Percentiles rank a stretch among this genome's conserved stretches.
phyloP scores from a whole-genome alignment of 257 asterid species.

The Vinca minor region DNA sequence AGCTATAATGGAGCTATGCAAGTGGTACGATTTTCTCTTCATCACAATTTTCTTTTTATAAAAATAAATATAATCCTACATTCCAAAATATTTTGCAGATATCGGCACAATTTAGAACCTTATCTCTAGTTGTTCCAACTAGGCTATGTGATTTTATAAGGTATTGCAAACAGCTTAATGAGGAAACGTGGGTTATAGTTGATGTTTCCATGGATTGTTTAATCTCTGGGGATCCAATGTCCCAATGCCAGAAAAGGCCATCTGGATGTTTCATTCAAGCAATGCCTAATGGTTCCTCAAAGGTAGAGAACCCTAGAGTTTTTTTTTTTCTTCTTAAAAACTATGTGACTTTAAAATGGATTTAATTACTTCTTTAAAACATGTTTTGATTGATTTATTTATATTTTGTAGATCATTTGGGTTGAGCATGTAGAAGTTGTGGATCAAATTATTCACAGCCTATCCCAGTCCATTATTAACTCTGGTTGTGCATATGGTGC shows the following conservation, averaged over 20 bases:
- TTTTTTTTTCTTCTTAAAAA: background rate
- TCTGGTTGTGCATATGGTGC: slow-evolving; percentile 58
- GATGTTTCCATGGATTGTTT: slow-evolving; percentile 49
- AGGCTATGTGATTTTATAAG: slow-evolving; percentile 14
- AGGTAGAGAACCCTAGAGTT: background rate
- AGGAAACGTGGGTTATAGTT: slow-evolving; percentile 34
- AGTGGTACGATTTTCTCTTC: background rate
- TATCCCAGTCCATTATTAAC: slow-evolving; percentile 34
- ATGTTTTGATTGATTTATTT: background rate
- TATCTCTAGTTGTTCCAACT: background rate
- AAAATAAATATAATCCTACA: no score
- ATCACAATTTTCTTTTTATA: background rate
- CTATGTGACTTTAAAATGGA: background rate
- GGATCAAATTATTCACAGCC: slow-evolving; percentile 16
- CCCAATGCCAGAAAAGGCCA: slow-evolving; percentile 34
- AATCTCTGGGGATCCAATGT: slow-evolving; percentile 24
- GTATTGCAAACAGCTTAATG: slow-evolving; percentile 27
- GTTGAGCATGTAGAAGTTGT: slow-evolving; percentile 50
- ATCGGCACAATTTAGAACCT: background rate
- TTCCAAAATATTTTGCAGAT: background rate
- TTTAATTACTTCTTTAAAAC: background rate
- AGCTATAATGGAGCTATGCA: background rate
- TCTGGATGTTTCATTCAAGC: slow-evolving; percentile 52
- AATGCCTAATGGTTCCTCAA: background rate
- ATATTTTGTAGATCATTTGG: slow-evolving; percentile 36